Base-by-base conservation (phyloP, 78 protist species). In the Neovahlkampfia damariscottae region DNA sequence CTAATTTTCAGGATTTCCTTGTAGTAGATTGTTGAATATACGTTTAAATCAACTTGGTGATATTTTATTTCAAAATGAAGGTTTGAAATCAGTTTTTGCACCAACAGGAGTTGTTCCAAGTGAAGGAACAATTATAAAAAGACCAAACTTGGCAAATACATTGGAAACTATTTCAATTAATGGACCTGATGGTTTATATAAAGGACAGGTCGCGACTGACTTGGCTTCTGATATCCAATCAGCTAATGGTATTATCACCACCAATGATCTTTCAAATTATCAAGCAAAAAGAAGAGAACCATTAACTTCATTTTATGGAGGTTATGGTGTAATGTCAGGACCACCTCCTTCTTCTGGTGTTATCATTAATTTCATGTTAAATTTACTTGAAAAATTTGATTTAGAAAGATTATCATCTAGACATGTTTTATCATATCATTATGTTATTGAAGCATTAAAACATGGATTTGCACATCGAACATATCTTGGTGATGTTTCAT, bases 381-480 rank as follows among this genome's bases (percentile, higher is more conserved):
- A 50, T 19, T n/a, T 50, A n/a, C 62, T 50, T n/a, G 62, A 50
- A 19, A 50, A 50, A 19, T 50, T 50, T n/a, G 19, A 50, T 50
- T 50, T 50, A 19, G 19, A 19, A 50, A 19, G 19, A 19, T 19
- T 19, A 19, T n/a, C 19, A 50, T n/a, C 19, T 19, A 50, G 19
- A n/a, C 19, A 50, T 50, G 62, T 19, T 50, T 50, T 50, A 50
- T 19, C 19, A 50, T 50, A 50, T 50, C 72, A 69, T 69, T n/a
- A 31, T n/a, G 19, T 69, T 19, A 28, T 69, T 31, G 72, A 69
- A 28, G 19, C 72, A 69, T 69, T 69, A n/a, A 69, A 69, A 28
- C 72, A 69, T 69, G 72, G 67, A 19, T 69, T 69, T 28, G 72
- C 72, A 19, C 19, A 69, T 69, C 19, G 72, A 19, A 69, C 19